A percentile compares a stretch with the other conserved stretches of the same genome.
Evolutionary conservation across 805 yeast genomes (phyloP).

Genomic region (Starmera caribaea): DNA sequence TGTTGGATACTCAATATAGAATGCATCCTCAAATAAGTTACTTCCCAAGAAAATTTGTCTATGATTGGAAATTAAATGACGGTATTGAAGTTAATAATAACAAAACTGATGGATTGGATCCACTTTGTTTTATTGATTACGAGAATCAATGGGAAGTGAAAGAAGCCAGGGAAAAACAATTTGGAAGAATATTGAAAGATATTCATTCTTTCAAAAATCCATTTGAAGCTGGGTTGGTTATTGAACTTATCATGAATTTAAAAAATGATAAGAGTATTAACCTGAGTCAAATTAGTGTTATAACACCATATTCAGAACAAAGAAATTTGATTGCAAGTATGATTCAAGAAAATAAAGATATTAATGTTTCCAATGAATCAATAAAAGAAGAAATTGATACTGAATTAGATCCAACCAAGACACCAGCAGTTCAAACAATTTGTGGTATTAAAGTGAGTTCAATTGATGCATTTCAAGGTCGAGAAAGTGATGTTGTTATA

Average conservation of each 20-base stretch:
- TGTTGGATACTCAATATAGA: conserved; percentile 62
- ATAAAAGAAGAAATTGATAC: conserved; percentile 47
- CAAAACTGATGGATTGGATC: conserved; percentile 35
- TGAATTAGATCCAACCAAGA: conserved; percentile 22
- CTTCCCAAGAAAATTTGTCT: conserved; percentile 45
- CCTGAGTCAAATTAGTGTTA: conserved; percentile 47
- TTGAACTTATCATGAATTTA: conserved; percentile 38
- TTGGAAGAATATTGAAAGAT: conserved; percentile 28
- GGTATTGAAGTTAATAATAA: conserved; percentile 51
- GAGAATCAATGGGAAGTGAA: conserved; percentile 24
- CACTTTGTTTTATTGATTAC: conserved; percentile 55
- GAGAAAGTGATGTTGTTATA: conserved; percentile 71
- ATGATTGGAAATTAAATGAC: conserved; percentile 37
- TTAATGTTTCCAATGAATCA: conserved; percentile 43
- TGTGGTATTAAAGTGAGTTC: conserved; percentile 42
- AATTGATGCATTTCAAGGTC: conserved; percentile 83
- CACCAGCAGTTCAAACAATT: conserved; percentile 20
- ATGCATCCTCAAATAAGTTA: conserved; percentile 58
- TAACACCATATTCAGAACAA: conserved; percentile 73
- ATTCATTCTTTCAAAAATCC: conserved; percentile 52
- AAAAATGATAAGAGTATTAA: conserved; percentile 44
- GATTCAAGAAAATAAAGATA: conserved; percentile 37
- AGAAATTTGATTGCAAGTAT: conserved; percentile 47
- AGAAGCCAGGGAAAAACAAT: conserved; percentile 39
- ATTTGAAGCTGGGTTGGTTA: conserved; percentile 40